These are phyloP conservation scores for Phaffia rhodozyma DNA, from an alignment of 1,284 basidiomycete genomes.

Conservation along the genomic window DNA sequence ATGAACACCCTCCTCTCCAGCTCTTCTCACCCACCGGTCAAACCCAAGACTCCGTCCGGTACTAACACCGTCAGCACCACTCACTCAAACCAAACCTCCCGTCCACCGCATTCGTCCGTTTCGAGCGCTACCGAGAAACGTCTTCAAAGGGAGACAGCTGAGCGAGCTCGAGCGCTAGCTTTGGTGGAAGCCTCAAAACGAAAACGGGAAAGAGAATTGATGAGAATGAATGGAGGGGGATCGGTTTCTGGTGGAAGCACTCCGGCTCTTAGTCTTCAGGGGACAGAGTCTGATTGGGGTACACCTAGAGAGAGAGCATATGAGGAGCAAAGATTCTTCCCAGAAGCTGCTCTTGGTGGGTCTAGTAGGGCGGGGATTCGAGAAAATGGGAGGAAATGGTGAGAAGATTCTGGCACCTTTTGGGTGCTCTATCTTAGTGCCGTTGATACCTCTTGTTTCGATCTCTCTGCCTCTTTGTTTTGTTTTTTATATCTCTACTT, in stretches of 20 bases:
- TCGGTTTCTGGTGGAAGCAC: neutral
- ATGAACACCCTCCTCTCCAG: constrained; percentile 21
- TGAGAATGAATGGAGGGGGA: neutral
- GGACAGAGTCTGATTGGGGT: no score
- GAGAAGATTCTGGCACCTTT: neutral
- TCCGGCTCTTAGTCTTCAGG: no score
- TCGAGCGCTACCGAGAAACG: constrained; percentile 18
- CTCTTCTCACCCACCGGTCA: constrained; percentile 18
- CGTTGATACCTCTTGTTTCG: no score
- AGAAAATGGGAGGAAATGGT: neutral
- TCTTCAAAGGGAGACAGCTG: constrained; percentile 25
- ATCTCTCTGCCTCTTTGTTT: no score
- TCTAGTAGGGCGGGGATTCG: neutral
- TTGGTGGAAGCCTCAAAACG: constrained; percentile 24
- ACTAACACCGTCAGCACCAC: neutral
- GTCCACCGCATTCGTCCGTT: constrained; percentile 4
- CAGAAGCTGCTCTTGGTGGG: neutral
- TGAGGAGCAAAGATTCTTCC: constrained; percentile 11
- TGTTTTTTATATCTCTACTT: no score
- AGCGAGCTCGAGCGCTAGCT: constrained; percentile 33
- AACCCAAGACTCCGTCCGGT: neutral
- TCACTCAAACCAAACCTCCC: constrained; percentile 2
- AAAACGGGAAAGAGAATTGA: neutral
- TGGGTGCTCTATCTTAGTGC: no score
- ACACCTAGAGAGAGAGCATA: constrained; percentile 1